phyloP scores from a whole-genome alignment of 2,329 filamentous ascomycete species.

The Zasmidium angulare region DNA sequence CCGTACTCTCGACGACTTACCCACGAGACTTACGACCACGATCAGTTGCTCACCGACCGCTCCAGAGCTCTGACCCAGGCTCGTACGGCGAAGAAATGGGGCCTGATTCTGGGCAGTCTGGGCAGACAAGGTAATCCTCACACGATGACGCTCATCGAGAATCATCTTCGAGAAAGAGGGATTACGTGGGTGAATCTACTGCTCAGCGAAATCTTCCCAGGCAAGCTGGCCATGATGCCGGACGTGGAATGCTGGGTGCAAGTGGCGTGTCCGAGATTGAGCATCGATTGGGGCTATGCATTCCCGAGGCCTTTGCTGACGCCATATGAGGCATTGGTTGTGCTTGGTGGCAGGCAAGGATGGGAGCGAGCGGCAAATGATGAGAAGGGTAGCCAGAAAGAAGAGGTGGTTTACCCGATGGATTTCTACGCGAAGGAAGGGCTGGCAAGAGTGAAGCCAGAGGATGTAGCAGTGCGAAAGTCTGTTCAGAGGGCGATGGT shows the following conservation, averaged over 20 bases:
- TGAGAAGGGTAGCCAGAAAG: conserved; percentile 21
- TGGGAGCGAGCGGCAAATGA: conserved; percentile 47
- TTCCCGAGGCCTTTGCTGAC: conserved; percentile 86
- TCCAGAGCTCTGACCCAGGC: conserved; percentile 74
- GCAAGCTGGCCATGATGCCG: conserved; percentile 85
- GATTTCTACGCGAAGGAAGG: conserved; percentile 96
- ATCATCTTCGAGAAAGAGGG: conserved; percentile 66
- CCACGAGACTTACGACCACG: conserved; percentile 86
- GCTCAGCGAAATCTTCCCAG: conserved; percentile 93
- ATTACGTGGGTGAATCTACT: conserved; percentile 83
- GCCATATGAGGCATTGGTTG: conserved; percentile 91
- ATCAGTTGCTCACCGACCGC: conserved; percentile 82
- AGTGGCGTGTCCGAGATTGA: conserved; percentile 92
- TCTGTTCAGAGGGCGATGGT: not conserved
- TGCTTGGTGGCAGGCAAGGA: conserved; percentile 74
- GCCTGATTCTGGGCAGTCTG: conserved; percentile 87
- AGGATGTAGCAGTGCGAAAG: conserved; percentile 27
- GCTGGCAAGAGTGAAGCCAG: conserved; percentile 69
- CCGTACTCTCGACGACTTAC: conserved; percentile 92
- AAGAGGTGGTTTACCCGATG: conserved; percentile 72
- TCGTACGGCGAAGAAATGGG: conserved; percentile 81
- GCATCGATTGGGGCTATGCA: conserved; percentile 98
- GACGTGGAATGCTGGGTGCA: conserved; percentile 99
- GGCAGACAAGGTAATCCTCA: conserved; percentile 95
- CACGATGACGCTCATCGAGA: conserved; percentile 84